A percentile compares a stretch with the other conserved stretches of the same genome.
Evolutionary conservation across 2,329 filamentous ascomycete genomes (phyloP).

Genomic region (Thermoascus crustaceus): DNA sequence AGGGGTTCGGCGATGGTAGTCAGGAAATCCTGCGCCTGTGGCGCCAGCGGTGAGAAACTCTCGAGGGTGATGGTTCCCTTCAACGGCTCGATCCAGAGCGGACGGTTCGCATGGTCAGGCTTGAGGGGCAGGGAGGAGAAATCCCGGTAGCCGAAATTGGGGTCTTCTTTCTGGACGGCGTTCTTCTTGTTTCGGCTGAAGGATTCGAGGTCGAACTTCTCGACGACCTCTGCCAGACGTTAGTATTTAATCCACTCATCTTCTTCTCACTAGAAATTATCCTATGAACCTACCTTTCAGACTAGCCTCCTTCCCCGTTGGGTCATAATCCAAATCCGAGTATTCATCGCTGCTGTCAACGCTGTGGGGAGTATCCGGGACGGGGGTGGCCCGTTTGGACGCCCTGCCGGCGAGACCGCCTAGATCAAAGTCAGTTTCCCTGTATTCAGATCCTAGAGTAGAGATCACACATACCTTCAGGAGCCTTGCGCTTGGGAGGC

Average conservation of each 20-base stretch:
- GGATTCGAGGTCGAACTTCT: constrained; percentile 47
- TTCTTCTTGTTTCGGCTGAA: constrained; percentile 41
- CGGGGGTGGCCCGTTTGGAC: constrained; percentile 41
- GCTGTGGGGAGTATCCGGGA: constrained; percentile 35
- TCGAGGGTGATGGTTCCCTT: constrained; percentile 85
- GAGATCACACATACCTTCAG: constrained; percentile 16
- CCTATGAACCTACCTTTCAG: constrained; percentile 35
- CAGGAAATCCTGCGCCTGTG: constrained; percentile 84
- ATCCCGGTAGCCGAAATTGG: constrained; percentile 58
- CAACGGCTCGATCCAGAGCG: constrained; percentile 85
- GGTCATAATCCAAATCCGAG: constrained; percentile 44
- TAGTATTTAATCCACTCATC: constrained; percentile 14
- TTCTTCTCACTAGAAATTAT: constrained; percentile 11
- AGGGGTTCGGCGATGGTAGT: constrained; percentile 93
- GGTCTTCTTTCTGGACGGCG: constrained; percentile 37
- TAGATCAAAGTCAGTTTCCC: constrained; percentile 30
- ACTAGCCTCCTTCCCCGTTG: constrained; percentile 40
- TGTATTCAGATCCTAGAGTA: constrained; percentile 6
- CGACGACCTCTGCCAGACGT: constrained; percentile 34
- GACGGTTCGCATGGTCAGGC: constrained; percentile 78
- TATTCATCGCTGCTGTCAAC: constrained; percentile 51
- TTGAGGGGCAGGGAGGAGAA: constrained; percentile 78
- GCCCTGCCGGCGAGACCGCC: constrained; percentile 38
- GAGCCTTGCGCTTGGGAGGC: constrained; percentile 55
- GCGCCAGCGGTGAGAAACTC: constrained; percentile 81